A percentile compares a stretch with the other conserved stretches of the same genome.
These are phyloP conservation scores for Glebionis coronaria DNA, from an alignment of 129 eudicot genomes.

Conservation along the genomic window DNA sequence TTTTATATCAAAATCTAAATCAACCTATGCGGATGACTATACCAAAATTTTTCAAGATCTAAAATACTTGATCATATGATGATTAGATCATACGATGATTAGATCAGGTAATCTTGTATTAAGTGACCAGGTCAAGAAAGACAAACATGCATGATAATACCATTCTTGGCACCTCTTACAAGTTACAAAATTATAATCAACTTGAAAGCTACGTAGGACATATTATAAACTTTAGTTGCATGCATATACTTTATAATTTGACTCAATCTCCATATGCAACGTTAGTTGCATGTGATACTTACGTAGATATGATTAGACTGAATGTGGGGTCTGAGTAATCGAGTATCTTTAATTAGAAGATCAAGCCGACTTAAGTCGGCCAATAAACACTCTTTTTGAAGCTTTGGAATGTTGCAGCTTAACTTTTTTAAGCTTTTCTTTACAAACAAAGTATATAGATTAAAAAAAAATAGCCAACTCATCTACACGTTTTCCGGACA, in stretches of 20 bases:
- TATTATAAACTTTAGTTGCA: not conserved
- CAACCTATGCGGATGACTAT: no score
- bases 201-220: no score
- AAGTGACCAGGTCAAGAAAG: no score
- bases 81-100: no score
- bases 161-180: no score
- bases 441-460: not conserved
- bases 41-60: no score
- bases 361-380: conserved; percentile 43
- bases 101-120: no score
- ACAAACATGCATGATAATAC: no score
- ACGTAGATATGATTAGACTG: conserved; percentile 11
- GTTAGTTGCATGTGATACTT: conserved; percentile 26
- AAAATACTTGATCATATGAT: no score
- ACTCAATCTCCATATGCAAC: not conserved
- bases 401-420: conserved; percentile 28
- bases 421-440: conserved; percentile 12
- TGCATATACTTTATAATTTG: not conserved
- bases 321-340: conserved; percentile 9
- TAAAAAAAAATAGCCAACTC: conserved; percentile 16
- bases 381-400: conserved; percentile 11
- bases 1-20: no score
- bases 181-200: no score
- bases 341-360: not conserved
- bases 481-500: conserved; percentile 25